phyloP scores from a whole-genome alignment of 495 filamentous ascomycete species.

The Penicillium psychrofluorescens region DNA sequence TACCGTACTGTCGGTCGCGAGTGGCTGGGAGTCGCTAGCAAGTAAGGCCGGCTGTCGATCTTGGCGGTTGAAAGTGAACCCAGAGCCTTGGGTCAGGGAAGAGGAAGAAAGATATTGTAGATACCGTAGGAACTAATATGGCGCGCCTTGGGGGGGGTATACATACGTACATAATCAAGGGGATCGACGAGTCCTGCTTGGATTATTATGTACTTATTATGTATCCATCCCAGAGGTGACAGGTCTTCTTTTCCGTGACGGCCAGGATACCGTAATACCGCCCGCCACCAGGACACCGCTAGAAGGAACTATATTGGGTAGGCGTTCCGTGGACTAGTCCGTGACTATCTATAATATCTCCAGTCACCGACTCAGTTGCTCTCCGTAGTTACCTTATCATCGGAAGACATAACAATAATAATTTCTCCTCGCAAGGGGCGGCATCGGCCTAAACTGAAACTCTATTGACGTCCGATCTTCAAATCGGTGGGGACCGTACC shows the following conservation, averaged over 20 bases:
- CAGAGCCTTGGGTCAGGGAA: conserved; percentile 9
- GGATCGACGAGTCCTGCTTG: conserved; percentile 8
- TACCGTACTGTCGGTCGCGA: too few species aligned
- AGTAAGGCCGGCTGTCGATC: too few species aligned
- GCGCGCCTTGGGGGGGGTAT: not conserved
- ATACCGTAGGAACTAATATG: conserved; percentile 2
- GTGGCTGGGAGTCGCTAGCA: too few species aligned
- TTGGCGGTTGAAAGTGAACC: not conserved
- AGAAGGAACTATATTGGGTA: too few species aligned
- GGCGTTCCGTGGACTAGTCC: too few species aligned
- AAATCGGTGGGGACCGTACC: conserved; percentile 5
- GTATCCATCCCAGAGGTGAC: not conserved
- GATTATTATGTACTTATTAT: not conserved
- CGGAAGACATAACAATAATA: not conserved
- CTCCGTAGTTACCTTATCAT: not conserved
- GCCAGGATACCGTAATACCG: not conserved
- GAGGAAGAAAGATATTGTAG: conserved; percentile 2
- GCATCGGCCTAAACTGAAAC: conserved; percentile 1
- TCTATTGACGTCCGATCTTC: conserved; percentile 1
- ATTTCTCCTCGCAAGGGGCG: conserved; percentile 8
- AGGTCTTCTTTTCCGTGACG: conserved; percentile 12
- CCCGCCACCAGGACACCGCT: too few species aligned
- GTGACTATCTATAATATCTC: too few species aligned
- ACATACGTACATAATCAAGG: not conserved
- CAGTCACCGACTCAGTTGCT: too few species aligned